phyloP scores from a whole-genome alignment of 2,329 filamentous ascomycete genomes.

The Ceratocystis papillata region DNA sequence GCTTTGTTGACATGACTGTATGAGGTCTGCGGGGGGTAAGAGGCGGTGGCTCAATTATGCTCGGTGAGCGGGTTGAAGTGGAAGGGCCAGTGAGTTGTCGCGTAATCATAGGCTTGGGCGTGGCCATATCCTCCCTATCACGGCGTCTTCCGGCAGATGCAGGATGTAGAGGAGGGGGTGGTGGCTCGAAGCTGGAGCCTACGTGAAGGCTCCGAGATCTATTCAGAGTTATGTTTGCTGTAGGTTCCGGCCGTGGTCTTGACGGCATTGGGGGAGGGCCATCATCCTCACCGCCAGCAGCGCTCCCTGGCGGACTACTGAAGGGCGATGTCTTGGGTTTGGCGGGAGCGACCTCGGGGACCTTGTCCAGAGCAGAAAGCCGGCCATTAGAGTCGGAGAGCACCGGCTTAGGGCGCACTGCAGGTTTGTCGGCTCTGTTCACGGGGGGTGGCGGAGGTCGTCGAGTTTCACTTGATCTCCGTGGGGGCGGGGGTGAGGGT shows the following conservation, averaged over 20 bases:
- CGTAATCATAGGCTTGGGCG: slow-evolving; percentile 15
- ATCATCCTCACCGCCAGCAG: slow-evolving; percentile 29
- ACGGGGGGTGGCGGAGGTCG: slow-evolving; percentile 57
- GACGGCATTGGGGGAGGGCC: slow-evolving; percentile 30
- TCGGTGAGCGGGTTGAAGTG: slow-evolving; percentile 12
- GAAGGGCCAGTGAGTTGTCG: slow-evolving; percentile 23
- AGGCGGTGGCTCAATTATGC: slow-evolving; percentile 20
- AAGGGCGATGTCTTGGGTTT: slow-evolving; percentile 59
- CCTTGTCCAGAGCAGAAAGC: slow-evolving; percentile 12
- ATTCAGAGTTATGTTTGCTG: slow-evolving; percentile 20
- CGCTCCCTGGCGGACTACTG: slow-evolving; percentile 70
- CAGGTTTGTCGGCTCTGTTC: slow-evolving; percentile 64
- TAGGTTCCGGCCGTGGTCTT: slow-evolving; percentile 18
- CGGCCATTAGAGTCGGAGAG: slow-evolving; percentile 28
- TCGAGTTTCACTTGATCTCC: slow-evolving; percentile 49
- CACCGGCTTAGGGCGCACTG: slow-evolving; percentile 29
- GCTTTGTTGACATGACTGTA: slow-evolving; percentile 19
- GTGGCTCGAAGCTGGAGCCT: slow-evolving; percentile 22
- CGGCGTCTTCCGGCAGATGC: slow-evolving; percentile 17
- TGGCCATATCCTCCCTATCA: slow-evolving; percentile 17
- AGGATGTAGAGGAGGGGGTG: slow-evolving; percentile 23
- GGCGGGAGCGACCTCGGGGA: slow-evolving; percentile 23
- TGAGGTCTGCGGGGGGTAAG: slow-evolving; percentile 17
- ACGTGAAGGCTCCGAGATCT: slow-evolving; percentile 23
- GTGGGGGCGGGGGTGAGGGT: slow-evolving; percentile 53